Conservation (phyloP, 176 grass and related monocot genomes). For the Themeda triandra region DNA sequence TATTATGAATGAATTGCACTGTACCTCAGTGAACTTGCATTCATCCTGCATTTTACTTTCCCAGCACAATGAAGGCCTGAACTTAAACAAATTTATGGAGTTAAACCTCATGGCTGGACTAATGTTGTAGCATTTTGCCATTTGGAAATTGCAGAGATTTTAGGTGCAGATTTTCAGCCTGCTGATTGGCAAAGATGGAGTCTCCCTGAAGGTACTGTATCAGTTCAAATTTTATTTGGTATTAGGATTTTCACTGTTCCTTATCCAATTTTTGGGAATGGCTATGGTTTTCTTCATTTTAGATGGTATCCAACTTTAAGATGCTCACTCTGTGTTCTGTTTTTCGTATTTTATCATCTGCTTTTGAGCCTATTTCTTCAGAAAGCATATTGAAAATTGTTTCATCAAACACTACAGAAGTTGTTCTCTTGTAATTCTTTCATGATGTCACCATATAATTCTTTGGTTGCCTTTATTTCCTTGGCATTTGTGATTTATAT, state of each 20-base stretch:
- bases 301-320: conserved; percentile 9
- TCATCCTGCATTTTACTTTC: neutral
- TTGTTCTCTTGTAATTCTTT: neutral
- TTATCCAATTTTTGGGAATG: conserved; percentile 24
- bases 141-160: conserved; percentile 67
- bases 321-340: neutral
- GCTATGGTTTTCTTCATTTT: neutral
- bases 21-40: neutral
- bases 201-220: conserved; percentile 69
- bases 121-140: conserved; percentile 22
- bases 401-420: neutral
- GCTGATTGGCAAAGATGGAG: conserved; percentile 68
- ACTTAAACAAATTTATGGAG: neutral
- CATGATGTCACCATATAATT: conserved; percentile 4
- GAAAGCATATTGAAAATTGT: neutral
- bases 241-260: conserved; percentile 19
- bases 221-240: conserved; percentile 22
- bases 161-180: conserved; percentile 64
- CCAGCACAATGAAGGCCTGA: neutral
- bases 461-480: conserved; percentile 10
- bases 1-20: neutral
- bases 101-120: conserved; percentile 26
- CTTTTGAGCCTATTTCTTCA: neutral
- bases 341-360: conserved; percentile 27
- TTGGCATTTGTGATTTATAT: conserved; percentile 17